phyloP scores from a whole-genome alignment of 2,329 filamentous ascomycete genomes.

The Aaosphaeria arxii region DNA sequence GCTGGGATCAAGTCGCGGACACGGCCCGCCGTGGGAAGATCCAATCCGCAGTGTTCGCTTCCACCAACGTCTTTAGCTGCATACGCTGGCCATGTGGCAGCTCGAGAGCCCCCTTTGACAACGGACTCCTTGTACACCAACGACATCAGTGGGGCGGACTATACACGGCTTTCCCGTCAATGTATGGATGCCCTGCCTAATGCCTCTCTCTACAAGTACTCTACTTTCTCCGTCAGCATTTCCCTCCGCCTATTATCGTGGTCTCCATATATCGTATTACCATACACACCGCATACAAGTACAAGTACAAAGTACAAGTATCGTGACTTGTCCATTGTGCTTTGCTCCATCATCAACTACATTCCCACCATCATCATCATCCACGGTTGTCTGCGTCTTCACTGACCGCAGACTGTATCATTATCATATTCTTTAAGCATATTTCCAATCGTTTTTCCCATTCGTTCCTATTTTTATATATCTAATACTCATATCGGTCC shows the following conservation, averaged over 20 bases:
- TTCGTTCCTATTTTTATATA: neutral
- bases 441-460: neutral
- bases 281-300: too few relatives aligned
- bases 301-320: too few relatives aligned
- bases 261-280: too few relatives aligned
- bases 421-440: neutral
- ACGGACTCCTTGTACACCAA: constrained; percentile 33
- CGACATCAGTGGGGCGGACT: constrained; percentile 33
- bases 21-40: constrained; percentile 19
- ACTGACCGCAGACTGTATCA: too few relatives aligned
- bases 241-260: too few relatives aligned
- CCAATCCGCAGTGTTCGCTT: constrained; percentile 33
- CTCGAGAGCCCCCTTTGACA: constrained; percentile 30
- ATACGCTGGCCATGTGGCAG: constrained; percentile 40
- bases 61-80: constrained; percentile 32
- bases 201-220: constrained; percentile 1
- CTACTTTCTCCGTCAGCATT: too few relatives aligned
- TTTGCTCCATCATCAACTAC: too few relatives aligned
- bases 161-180: constrained; percentile 27
- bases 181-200: constrained; percentile 15
- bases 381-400: too few relatives aligned
- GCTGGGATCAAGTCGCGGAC: constrained; percentile 21
- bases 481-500: neutral
- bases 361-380: too few relatives aligned
- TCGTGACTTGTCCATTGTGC: too few relatives aligned